Evolutionary conservation across 176 grass and related monocot species (phyloP).

Genomic region (Bonia amplexicaulis): DNA sequence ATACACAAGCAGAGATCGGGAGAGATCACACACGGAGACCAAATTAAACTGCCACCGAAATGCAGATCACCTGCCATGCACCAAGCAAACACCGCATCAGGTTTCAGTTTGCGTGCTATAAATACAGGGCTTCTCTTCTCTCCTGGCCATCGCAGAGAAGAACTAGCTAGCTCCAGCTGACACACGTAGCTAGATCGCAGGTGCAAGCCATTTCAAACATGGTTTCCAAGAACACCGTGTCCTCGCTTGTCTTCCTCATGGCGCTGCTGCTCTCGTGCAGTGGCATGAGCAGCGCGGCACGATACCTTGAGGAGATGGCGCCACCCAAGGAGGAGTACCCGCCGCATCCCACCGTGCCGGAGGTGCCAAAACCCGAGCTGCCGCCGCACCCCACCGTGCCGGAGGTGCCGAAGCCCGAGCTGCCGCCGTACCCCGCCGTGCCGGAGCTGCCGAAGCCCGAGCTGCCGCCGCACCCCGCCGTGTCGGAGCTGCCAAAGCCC

Average conservation of each 20-base stretch:
- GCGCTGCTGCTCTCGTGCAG: conserved; percentile 27
- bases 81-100: not conserved
- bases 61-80: conserved; percentile 11
- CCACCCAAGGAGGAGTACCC: conserved; percentile 9
- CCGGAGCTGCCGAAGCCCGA: not conserved
- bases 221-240: conserved; percentile 7
- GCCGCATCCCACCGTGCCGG: not conserved
- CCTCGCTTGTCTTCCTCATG: not conserved
- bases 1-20: not conserved
- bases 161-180: not conserved
- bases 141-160: not conserved
- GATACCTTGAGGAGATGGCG: conserved; percentile 20
- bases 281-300: conserved; percentile 15
- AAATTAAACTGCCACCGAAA: not conserved
- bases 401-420: not conserved
- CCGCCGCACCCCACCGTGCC: not conserved
- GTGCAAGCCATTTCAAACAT: not conserved
- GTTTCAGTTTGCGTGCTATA: not conserved
- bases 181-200: not conserved
- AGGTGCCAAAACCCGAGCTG: not conserved
- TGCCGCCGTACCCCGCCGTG: not conserved
- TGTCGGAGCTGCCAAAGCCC: not conserved
- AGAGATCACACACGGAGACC: not conserved
- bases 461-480: rapidly evolving
- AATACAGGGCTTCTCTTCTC: not conserved